Evolutionary conservation across 495 filamentous ascomycete species (phyloP).

Genomic region (Aspergillus sparsus): DNA sequence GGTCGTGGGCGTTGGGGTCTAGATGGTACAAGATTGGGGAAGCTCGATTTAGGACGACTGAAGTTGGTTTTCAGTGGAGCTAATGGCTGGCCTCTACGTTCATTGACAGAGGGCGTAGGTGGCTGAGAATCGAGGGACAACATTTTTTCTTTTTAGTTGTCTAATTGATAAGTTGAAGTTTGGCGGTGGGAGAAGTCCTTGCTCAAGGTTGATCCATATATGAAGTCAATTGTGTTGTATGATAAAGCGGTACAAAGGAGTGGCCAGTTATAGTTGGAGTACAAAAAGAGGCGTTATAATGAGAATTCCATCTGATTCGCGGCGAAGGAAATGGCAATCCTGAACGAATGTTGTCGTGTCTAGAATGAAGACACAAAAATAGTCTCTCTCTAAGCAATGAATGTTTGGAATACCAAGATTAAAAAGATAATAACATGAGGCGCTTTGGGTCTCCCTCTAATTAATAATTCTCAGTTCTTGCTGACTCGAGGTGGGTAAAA

Average conservation of each 20-base stretch:
- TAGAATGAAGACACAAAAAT: too few species aligned
- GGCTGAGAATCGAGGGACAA: constrained; percentile 26
- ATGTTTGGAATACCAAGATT: too few species aligned
- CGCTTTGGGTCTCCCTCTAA: too few species aligned
- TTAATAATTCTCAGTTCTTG: not conserved
- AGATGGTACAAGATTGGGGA: constrained; percentile 18
- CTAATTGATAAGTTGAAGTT: not conserved
- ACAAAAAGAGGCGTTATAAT: not conserved
- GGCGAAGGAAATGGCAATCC: constrained; percentile 1
- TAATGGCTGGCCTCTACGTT: constrained; percentile 42
- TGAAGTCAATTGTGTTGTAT: constrained; percentile 8
- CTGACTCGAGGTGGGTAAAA: not conserved
- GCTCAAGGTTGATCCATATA: constrained; percentile 3
- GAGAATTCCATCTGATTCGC: constrained; percentile 8
- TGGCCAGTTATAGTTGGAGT: constrained; percentile 8
- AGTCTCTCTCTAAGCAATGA: too few species aligned
- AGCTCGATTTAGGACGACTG: constrained; percentile 34
- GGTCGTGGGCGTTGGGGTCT: constrained; percentile 43
- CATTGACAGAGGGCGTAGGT: constrained; percentile 35
- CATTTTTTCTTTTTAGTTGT: constrained; percentile 8
- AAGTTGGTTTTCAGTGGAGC: constrained; percentile 46
- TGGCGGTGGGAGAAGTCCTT: too few species aligned
- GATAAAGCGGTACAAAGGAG: constrained; percentile 13
- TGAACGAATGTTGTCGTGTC: not conserved
- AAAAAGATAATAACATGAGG: too few species aligned